phyloP scores from a whole-genome alignment of 306 rosid genomes.

The Inga oerstediana region DNA sequence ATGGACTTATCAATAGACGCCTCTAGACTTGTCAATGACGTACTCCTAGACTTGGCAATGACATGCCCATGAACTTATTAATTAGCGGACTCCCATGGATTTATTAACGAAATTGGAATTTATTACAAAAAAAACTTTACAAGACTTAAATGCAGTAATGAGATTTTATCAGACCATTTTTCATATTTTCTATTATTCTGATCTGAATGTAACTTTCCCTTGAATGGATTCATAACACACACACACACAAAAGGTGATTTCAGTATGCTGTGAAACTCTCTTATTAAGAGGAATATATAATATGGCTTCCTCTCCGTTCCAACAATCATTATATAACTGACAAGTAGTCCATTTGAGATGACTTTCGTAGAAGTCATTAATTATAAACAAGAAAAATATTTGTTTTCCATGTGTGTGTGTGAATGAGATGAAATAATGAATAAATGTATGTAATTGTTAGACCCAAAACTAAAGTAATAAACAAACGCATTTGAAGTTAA shows the following conservation, averaged over 20 bases:
- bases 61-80: no score
- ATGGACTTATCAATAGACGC: no score
- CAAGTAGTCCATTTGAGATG: not conserved
- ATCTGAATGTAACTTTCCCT: no score
- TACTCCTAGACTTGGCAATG: no score
- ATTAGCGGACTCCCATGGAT: no score
- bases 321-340: not conserved
- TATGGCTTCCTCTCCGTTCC: not conserved
- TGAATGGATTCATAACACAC: no score
- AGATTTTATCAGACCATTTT: no score
- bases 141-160: no score
- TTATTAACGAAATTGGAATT: not conserved
- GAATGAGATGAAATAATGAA: not conserved
- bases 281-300: not conserved
- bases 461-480: not conserved
- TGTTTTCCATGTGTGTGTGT: not conserved
- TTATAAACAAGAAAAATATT: not conserved
- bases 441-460: not conserved
- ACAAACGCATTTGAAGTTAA: not conserved
- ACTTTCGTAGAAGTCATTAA: not conserved
- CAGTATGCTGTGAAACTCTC: not conserved
- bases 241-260: not conserved
- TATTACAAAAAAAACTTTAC: not conserved
- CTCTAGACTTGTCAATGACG: no score
- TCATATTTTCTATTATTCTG: no score